Percentiles rank a stretch among this genome's conserved stretches.
Evolutionary conservation across 805 yeast species (phyloP).

Genomic region (Wickerhamiella azyma): DNA sequence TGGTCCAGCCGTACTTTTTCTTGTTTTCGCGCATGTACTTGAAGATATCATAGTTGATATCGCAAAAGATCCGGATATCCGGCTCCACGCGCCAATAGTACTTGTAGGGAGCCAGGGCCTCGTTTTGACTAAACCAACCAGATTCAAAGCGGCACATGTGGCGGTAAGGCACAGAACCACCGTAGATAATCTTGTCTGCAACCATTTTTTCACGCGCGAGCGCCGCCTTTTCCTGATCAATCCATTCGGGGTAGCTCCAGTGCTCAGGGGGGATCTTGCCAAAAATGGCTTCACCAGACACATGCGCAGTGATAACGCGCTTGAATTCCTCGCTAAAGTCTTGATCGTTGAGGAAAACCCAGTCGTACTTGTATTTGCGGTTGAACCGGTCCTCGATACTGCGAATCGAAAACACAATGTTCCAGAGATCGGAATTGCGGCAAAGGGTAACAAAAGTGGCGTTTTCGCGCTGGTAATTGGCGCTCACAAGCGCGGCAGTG

Average conservation of each 20-base stretch:
- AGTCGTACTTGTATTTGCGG: constrained; percentile 61
- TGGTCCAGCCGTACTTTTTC: constrained; percentile 63
- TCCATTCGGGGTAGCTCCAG: constrained; percentile 77
- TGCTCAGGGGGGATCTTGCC: constrained; percentile 64
- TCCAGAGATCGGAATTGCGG: constrained; percentile 48
- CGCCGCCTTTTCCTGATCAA: constrained; percentile 62
- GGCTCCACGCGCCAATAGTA: constrained; percentile 96
- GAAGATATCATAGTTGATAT: constrained; percentile 67
- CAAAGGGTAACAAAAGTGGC: constrained; percentile 47
- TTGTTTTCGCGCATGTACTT: constrained; percentile 64
- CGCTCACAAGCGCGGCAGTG: constrained; percentile 5
- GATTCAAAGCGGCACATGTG: constrained; percentile 86
- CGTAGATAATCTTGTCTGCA: constrained; percentile 48
- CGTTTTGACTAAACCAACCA: constrained; percentile 71
- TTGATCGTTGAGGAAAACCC: constrained; percentile 83
- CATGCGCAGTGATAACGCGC: constrained; percentile 35
- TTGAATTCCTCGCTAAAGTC: constrained; percentile 63
- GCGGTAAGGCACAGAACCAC: constrained; percentile 61
- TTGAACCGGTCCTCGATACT: constrained; percentile 73
- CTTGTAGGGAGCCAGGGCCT: constrained; percentile 50
- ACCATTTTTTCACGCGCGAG: constrained; percentile 44
- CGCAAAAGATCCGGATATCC: constrained; percentile 57
- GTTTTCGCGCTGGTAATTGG: constrained; percentile 20
- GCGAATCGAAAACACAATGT: constrained; percentile 48
- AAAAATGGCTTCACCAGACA: constrained; percentile 56